Conservation (phyloP, 2,329 filamentous ascomycete genomes). For the Penicillium sp. region DNA sequence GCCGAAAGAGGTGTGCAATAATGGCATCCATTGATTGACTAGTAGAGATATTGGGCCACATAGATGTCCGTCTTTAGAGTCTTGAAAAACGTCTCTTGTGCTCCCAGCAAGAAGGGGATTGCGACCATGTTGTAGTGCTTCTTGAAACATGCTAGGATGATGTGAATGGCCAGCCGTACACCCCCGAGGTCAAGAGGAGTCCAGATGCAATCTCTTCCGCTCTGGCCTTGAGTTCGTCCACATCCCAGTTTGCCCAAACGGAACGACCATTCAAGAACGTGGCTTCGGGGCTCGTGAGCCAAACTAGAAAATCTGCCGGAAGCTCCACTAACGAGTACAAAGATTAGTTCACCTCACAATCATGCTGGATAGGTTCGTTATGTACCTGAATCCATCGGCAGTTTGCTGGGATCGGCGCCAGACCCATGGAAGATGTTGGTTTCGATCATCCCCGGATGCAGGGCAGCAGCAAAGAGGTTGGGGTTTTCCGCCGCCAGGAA, state of each 20-base stretch:
- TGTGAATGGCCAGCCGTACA: conserved; percentile 1
- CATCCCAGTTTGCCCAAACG: conserved; percentile 45
- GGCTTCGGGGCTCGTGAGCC: conserved; percentile 42
- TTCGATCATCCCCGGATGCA: conserved; percentile 47
- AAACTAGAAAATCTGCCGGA: conserved; percentile 35
- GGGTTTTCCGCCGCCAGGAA: conserved; percentile 46
- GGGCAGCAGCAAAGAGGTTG: conserved; percentile 40
- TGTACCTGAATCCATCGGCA: conserved; percentile 25
- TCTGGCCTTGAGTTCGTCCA: conserved; percentile 39
- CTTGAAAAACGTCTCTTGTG: background rate
- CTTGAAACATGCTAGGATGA: background rate
- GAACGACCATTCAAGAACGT: conserved; percentile 42
- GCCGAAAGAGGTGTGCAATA: background rate
- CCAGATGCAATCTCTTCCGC: conserved; percentile 18
- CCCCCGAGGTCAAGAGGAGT: background rate
- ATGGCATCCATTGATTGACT: background rate
- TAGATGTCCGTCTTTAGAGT: background rate
- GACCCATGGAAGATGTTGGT: conserved; percentile 24
- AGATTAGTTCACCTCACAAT: background rate
- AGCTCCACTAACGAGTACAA: conserved; percentile 19
- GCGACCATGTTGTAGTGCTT: background rate
- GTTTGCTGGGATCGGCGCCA: conserved; percentile 14
- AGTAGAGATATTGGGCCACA: background rate
- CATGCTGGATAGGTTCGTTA: background rate
- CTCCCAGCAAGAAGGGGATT: background rate